Evolutionary conservation across 2,329 filamentous ascomycete species (phyloP).

Genomic region (Penicillium sp.): DNA sequence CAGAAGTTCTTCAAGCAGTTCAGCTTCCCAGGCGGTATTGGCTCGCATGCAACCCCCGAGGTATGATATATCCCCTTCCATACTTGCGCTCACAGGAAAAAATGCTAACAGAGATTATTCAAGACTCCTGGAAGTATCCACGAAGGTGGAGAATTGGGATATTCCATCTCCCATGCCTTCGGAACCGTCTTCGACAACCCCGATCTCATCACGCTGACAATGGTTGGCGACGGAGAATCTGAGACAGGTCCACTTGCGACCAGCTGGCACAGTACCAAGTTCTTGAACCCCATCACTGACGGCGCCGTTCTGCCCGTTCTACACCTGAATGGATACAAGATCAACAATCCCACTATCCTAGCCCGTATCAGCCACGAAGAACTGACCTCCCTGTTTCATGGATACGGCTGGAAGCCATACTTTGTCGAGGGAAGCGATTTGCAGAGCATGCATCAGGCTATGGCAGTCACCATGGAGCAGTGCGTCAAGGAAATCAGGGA

Average conservation of each 20-base stretch:
- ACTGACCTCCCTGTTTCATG: conserved; percentile 68
- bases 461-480: conserved; percentile 75
- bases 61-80: neutral
- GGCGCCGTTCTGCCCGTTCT: conserved; percentile 77
- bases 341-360: conserved; percentile 76
- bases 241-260: conserved; percentile 79
- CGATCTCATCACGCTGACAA: conserved; percentile 72
- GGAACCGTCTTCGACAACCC: conserved; percentile 77
- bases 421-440: conserved; percentile 77
- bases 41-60: conserved; percentile 76
- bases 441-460: conserved; percentile 77
- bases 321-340: conserved; percentile 83
- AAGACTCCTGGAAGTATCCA: conserved; percentile 73
- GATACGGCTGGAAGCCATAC: conserved; percentile 79
- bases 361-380: conserved; percentile 75
- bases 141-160: conserved; percentile 81
- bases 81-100: no score
- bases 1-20: conserved; percentile 80
- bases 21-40: conserved; percentile 78
- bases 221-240: conserved; percentile 81
- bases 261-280: conserved; percentile 81
- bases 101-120: neutral
- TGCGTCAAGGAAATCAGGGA: conserved; percentile 70
- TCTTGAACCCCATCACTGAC: conserved; percentile 76
- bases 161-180: conserved; percentile 78